A percentile compares a stretch with the other conserved stretches of the same genome.
Evolutionary conservation across 23 red algal genomes (phyloP).

Genomic region (Gracilaria domingensis): DNA sequence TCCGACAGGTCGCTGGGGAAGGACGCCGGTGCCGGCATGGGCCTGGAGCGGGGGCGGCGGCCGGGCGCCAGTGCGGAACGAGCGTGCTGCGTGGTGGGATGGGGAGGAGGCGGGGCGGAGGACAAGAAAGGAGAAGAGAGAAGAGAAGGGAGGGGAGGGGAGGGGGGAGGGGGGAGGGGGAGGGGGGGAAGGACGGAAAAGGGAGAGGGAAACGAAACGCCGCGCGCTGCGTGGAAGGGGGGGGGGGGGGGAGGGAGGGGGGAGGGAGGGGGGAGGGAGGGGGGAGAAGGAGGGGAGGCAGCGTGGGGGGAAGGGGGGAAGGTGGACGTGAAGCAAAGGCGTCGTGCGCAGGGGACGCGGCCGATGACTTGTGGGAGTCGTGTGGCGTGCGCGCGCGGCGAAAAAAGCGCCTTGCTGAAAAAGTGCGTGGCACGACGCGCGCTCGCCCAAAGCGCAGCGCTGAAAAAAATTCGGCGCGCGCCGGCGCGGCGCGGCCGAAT

Average conservation of each 20-base stretch:
- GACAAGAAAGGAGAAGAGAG: not conserved
- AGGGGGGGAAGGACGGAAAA: not conserved
- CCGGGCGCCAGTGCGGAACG: conserved; percentile 34
- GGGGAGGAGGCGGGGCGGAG: not conserved
- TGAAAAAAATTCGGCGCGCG: not conserved
- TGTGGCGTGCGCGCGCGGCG: not conserved
- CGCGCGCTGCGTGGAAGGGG: not conserved
- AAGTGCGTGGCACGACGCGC: conserved; percentile 18
- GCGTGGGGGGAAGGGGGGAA: not conserved
- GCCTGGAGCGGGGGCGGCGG: conserved; percentile 62
- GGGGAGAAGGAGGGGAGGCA: not conserved
- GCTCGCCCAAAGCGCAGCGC: not conserved
- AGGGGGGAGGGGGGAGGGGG: not conserved
- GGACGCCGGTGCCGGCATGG: conserved; percentile 31
- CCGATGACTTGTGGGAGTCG: conserved; percentile 1
- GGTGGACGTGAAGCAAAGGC: not conserved
- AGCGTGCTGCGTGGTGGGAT: not conserved
- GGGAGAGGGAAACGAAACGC: too few relatives aligned
- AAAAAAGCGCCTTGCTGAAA: not conserved
- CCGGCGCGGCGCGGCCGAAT: not conserved
- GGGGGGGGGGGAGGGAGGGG: not conserved
- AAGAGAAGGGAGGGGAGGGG: not conserved
- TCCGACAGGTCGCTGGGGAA: conserved; percentile 31
- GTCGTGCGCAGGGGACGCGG: not conserved
- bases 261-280: not conserved